These are phyloP conservation scores for Colletotrichum musicola DNA, from an alignment of 2,329 filamentous ascomycete species.

Conservation along the genomic window DNA sequence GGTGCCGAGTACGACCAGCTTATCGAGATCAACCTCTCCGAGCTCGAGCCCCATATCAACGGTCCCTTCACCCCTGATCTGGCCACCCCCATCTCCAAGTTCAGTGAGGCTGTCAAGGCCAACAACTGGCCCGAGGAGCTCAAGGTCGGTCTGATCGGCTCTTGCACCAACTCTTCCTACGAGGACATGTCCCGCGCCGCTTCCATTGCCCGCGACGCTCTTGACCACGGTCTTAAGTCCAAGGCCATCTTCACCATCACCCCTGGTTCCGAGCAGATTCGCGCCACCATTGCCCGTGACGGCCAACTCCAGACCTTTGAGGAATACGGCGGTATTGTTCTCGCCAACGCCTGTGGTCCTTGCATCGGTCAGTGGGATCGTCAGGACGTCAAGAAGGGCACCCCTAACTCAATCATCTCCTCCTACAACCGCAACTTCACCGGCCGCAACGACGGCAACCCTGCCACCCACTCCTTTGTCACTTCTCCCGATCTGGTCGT, in stretches of 20 bases:
- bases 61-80: conserved; percentile 98
- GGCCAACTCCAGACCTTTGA: conserved; percentile 95
- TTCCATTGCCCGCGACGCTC: conserved; percentile 90
- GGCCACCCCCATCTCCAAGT: conserved; percentile 97
- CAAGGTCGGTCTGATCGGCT: conserved; percentile 96
- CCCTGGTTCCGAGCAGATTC: conserved; percentile 96
- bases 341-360: conserved; percentile 94
- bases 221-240: conserved; percentile 92
- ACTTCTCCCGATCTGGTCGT: conserved; percentile 92
- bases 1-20: conserved; percentile 95
- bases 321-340: conserved; percentile 93
- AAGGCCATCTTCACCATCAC: conserved; percentile 96
- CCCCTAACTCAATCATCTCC: conserved; percentile 95
- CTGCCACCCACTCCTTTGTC: conserved; percentile 93
- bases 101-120: conserved; percentile 91
- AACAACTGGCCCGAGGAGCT: conserved; percentile 97
- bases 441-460: conserved; percentile 96
- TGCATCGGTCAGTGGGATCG: conserved; percentile 98
- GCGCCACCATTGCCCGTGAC: conserved; percentile 90
- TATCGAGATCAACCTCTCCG: conserved; percentile 94
- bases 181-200: conserved; percentile 95
- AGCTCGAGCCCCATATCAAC: conserved; percentile 98
- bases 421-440: conserved; percentile 99
- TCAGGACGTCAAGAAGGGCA: conserved; percentile 92
- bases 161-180: conserved; percentile 92